These are phyloP conservation scores for Echinochloa phyllopogon DNA, from an alignment of 176 grass and related monocot genomes.

Conservation along the genomic window DNA sequence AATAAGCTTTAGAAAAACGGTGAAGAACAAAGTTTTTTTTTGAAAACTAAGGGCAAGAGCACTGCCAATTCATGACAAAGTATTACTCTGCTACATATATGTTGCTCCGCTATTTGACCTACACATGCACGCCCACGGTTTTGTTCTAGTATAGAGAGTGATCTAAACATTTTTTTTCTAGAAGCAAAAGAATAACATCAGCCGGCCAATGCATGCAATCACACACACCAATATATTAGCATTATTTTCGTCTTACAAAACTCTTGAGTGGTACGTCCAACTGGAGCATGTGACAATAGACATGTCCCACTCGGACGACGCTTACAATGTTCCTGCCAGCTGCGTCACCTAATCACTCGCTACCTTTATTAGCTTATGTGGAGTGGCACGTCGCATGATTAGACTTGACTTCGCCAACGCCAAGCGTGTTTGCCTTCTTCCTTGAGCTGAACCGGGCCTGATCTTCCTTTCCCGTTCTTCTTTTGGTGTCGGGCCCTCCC, in stretches of 20 bases:
- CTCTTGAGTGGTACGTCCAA: background rate
- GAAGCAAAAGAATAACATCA: background rate
- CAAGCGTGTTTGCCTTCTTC: background rate
- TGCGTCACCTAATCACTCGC: background rate
- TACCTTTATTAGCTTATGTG: background rate
- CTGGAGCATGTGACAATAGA: constrained; percentile 7
- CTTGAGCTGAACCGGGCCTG: background rate
- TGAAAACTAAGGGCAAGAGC: too few relatives aligned
- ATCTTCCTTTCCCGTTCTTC: background rate
- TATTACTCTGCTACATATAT: too few relatives aligned
- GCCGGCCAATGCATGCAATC: background rate
- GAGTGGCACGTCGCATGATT: constrained; percentile 11
- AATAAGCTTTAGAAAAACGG: background rate
- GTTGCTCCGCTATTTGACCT: background rate
- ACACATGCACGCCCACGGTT: background rate
- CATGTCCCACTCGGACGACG: background rate
- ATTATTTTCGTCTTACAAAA: background rate
- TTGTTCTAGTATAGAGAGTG: background rate
- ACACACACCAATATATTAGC: background rate
- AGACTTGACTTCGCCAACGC: background rate
- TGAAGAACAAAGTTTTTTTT: background rate
- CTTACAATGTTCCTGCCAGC: constrained; percentile 3
- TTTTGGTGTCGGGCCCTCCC: background rate
- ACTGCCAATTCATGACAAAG: too few relatives aligned
- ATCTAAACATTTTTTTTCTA: background rate